Evolutionary conservation across 2,329 filamentous ascomycete genomes (phyloP).

Genomic region (Falciphora oryzae): DNA sequence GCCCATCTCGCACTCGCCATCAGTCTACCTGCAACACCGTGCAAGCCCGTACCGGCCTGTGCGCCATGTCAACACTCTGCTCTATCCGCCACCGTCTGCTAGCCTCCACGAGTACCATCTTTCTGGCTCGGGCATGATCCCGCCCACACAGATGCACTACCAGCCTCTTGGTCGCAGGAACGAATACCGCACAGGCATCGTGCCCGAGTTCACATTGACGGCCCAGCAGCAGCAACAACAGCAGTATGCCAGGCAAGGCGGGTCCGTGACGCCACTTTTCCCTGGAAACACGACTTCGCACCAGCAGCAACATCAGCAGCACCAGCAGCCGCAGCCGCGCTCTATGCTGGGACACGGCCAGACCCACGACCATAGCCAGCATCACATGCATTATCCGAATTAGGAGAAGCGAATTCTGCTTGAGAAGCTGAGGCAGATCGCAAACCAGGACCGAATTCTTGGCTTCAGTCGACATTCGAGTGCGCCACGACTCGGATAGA

Average conservation of each 20-base stretch:
- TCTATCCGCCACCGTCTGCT: constrained; percentile 77
- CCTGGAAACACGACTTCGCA: neutral
- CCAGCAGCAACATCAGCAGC: neutral
- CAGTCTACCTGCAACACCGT: constrained; percentile 79
- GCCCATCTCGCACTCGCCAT: constrained; percentile 75
- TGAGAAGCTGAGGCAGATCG: constrained; percentile 3
- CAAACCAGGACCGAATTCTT: neutral
- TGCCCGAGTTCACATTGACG: constrained; percentile 51
- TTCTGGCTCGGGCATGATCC: constrained; percentile 27
- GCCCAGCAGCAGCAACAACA: constrained; percentile 7
- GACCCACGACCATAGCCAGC: neutral
- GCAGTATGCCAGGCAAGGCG: constrained; percentile 5
- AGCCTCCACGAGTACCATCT: constrained; percentile 72
- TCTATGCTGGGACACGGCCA: neutral
- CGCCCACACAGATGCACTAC: constrained; percentile 75
- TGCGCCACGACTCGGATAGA: neutral
- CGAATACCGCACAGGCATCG: constrained; percentile 62
- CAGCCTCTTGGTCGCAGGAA: constrained; percentile 67
- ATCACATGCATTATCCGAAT: constrained; percentile 9
- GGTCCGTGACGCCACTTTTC: neutral
- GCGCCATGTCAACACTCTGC: constrained; percentile 80
- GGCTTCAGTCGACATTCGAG: neutral
- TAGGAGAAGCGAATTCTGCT: constrained; percentile 5
- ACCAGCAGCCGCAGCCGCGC: neutral
- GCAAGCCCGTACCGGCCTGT: constrained; percentile 91